Evolutionary conservation across 1,139 yeast species (phyloP).

Genomic region (Saccharomycopsis phalli): DNA sequence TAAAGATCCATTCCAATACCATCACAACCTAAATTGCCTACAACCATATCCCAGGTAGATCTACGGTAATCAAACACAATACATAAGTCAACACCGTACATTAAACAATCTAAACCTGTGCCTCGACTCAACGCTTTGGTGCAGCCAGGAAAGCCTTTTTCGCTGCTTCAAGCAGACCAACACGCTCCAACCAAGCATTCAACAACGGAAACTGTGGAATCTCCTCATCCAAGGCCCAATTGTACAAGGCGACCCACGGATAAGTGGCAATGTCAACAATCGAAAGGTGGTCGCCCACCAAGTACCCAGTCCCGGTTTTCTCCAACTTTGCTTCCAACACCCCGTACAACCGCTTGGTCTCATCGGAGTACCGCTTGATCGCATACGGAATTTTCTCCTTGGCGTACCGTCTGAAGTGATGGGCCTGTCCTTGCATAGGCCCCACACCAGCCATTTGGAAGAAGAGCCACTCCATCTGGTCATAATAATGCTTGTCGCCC

Average conservation of each 20-base stretch:
- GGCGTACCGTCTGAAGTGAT: slow-evolving; percentile 34
- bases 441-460: slow-evolving; percentile 55
- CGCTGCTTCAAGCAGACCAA: too few relatives aligned
- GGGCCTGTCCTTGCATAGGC: slow-evolving; percentile 54
- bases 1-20: too few relatives aligned
- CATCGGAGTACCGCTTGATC: slow-evolving; percentile 41
- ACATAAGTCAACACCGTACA: too few relatives aligned
- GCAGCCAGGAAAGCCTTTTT: too few relatives aligned
- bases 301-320: slow-evolving; percentile 37
- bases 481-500: slow-evolving; percentile 41
- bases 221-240: slow-evolving; percentile 30
- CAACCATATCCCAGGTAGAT: too few relatives aligned
- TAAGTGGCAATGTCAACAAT: slow-evolving; percentile 44
- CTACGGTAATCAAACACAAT: too few relatives aligned
- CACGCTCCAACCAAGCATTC: slow-evolving; percentile 36
- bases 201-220: slow-evolving; percentile 35
- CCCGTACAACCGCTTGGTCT: slow-evolving; percentile 43
- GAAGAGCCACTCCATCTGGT: slow-evolving; percentile 41
- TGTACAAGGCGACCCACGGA: slow-evolving; percentile 29
- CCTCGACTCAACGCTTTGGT: too few relatives aligned
- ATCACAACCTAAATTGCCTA: too few relatives aligned
- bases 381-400: slow-evolving; percentile 43
- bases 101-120: too few relatives aligned
- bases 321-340: slow-evolving; percentile 43
- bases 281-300: slow-evolving; percentile 49